Evolutionary conservation across 1,284 basidiomycete species (phyloP), one percentile per base, ranked within the genome.

Genomic region (Ceratobasidium sp.): DNA sequence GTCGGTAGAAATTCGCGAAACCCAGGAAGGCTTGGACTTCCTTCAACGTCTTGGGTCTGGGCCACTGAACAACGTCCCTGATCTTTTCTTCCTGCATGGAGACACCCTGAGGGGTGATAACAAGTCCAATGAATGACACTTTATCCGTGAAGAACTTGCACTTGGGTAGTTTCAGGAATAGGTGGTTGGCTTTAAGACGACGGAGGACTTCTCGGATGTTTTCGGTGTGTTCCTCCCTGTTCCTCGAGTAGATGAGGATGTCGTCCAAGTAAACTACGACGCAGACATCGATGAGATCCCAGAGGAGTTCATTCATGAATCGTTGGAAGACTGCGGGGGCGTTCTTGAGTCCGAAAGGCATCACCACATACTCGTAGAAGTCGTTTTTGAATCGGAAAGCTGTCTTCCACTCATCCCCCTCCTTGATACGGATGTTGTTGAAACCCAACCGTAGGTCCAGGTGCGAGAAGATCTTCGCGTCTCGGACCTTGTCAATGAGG

Each of bases 21-120:
- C 83, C 82, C 0, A 84, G 53, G 77, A 84, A 83, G 1, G 53
- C 45, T 71, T 80, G 79, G 1, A 74, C 84, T 85, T 27, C 79
- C 44, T 78, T 77, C 17, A 84, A 75, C 2, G 72, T 79, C 0
- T 54, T 75, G 0, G 86, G 86, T 0, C 29, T 36, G 0, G 82
- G 83, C 86, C 86, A 88, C 5, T 80, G 72, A 0, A 54, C 24
- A 51, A 87, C 81, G 0, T 81, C 79, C 1, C 80, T 47, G 0
- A 88, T 74, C 77, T 88, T 88, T 0, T 71, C 69, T 29, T 54
- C 6, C 27, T 54, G 17, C 22, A 54, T 54, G 53, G 53, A 54
- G 2, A 54, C 29, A 22, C 53, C 53, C 27, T 54, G 8, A 4
- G 15, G 9, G 2, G 53, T 51, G 36, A 41, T 41, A 11, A 41